Evolutionary conservation across 352 stramenopile genomes (phyloP).

Genomic region (Phytophthora melonis): DNA sequence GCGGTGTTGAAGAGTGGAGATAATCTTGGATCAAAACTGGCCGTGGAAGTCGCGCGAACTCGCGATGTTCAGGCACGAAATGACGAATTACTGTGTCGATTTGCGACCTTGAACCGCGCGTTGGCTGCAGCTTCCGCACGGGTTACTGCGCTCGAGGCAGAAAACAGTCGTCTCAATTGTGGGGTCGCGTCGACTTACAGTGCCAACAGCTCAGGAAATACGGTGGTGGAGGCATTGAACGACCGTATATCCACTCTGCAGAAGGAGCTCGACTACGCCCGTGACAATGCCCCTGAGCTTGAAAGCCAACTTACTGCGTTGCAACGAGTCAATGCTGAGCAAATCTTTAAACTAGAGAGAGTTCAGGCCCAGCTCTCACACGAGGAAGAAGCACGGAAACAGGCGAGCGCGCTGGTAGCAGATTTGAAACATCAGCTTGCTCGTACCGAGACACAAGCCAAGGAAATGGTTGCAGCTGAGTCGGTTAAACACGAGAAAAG

Average conservation of each 20-base stretch:
- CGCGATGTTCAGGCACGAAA: conserved; percentile 22
- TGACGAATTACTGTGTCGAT: conserved; percentile 25
- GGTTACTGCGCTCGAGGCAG: conserved; percentile 11
- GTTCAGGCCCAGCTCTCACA: background rate
- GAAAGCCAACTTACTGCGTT: conserved; percentile 16
- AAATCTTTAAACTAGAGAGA: conserved; percentile 13
- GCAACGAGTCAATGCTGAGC: conserved; percentile 9
- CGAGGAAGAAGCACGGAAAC: conserved; percentile 13
- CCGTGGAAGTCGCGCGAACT: conserved; percentile 13
- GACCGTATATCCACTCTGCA: conserved; percentile 1
- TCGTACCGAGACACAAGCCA: background rate
- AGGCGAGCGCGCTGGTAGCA: conserved; percentile 1
- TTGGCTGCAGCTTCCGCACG: conserved; percentile 14
- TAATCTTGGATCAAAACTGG: conserved; percentile 17
- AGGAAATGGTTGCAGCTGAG: background rate
- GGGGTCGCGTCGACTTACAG: background rate
- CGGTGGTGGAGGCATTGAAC: background rate
- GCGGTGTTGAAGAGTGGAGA: background rate
- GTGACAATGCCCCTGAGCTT: background rate
- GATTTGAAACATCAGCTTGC: background rate
- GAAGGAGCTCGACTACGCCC: conserved; percentile 16
- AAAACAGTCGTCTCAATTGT: conserved; percentile 22
- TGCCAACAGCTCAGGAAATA: background rate
- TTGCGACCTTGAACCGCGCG: conserved; percentile 24
- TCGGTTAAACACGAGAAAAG: background rate